phyloP scores from a whole-genome alignment of 495 filamentous ascomycete genomes.

The Pseudoneurospora amorphoporcata region DNA sequence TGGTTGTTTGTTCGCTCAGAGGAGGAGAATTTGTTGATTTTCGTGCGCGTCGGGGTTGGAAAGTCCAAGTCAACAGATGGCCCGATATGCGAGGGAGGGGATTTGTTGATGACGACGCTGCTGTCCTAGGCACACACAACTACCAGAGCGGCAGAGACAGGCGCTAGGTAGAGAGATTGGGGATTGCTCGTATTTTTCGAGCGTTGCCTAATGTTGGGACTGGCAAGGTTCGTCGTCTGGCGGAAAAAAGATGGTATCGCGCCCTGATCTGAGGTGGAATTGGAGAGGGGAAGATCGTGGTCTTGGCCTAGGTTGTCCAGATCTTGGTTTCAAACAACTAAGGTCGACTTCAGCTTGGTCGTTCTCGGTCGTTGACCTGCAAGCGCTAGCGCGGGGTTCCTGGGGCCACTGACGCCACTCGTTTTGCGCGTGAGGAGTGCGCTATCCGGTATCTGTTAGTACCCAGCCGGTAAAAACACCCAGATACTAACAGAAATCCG shows the following conservation, averaged over 20 bases:
- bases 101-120: neutral
- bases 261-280: neutral
- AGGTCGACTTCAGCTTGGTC: neutral
- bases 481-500: neutral
- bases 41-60: neutral
- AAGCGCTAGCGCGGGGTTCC: conserved; percentile 20
- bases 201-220: neutral
- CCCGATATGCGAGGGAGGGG: neutral
- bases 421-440: conserved; percentile 1
- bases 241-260: neutral
- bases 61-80: neutral
- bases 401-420: conserved; percentile 14
- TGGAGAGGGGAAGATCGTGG: neutral
- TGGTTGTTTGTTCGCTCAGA: neutral
- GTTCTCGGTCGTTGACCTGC: conserved; percentile 13
- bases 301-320: neutral
- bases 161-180: neutral
- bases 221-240: neutral
- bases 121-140: neutral
- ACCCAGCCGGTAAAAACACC: too few relatives aligned
- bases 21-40: neutral
- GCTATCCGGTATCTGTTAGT: conserved; percentile 4
- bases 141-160: neutral
- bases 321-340: neutral
- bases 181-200: neutral